Conservation (phyloP, 2,329 filamentous ascomycete genomes). For the Sporothrix curviconia region DNA sequence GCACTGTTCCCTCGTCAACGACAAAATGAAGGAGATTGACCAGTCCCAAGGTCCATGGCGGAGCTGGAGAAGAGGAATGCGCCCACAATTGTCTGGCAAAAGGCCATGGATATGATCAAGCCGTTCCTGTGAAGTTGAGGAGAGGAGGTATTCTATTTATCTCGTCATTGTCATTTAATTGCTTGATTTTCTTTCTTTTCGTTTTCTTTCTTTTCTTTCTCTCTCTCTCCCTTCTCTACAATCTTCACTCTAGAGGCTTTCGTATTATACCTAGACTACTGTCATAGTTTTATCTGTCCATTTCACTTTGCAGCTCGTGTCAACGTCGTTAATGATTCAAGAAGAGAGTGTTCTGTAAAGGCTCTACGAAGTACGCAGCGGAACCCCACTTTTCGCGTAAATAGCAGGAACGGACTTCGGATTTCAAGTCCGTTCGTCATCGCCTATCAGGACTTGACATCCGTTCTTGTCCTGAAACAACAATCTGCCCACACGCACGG, state of each 20-base stretch:
- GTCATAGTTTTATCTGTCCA: no score
- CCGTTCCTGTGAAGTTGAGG: neutral
- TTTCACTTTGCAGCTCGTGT: no score
- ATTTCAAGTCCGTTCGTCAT: conserved; percentile 3
- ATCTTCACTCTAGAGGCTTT: neutral
- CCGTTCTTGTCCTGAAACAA: neutral
- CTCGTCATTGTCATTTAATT: neutral
- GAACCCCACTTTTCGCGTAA: no score
- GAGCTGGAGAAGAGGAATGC: conserved; percentile 5
- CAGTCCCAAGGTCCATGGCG: conserved; percentile 6
- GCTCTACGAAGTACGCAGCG: no score
- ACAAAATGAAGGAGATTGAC: conserved; percentile 6
- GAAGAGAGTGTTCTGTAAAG: no score
- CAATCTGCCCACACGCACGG: neutral
- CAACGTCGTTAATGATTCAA: no score
- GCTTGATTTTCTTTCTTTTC: neutral
- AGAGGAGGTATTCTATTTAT: neutral
- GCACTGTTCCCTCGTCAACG: conserved; percentile 2
- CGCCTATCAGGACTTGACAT: conserved; percentile 8
- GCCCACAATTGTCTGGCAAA: neutral
- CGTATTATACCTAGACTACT: neutral
- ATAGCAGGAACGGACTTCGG: neutral
- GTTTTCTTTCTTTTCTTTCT: neutral
- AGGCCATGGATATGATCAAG: neutral
- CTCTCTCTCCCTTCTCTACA: neutral